Evolutionary conservation across 1,284 basidiomycete genomes (phyloP), one percentile per base, ranked within the genome.

Genomic region (Tylopilus sp.): DNA sequence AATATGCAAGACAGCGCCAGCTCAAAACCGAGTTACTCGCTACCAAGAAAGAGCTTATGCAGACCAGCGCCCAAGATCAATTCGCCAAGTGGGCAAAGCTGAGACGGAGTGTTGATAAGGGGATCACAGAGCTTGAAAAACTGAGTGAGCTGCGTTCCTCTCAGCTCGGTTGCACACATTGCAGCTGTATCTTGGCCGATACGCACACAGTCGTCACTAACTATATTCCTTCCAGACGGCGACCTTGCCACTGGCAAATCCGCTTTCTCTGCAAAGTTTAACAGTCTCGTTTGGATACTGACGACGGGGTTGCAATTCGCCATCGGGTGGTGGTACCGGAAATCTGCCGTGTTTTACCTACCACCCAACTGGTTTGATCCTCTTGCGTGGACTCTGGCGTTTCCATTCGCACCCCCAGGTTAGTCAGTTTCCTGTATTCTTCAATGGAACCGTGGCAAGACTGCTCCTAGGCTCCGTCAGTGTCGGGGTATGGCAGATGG

Each of bases 31-130:
- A 89, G 53, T 81, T 97, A 21, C 74, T 96, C 35, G 67, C 74
- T 28, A 86, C 83, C 44, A 95, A 96, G 72, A 81, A 89, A 33
- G 90, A 97, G 66, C 80, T 99, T 9, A 71, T 87, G 51, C 83
- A 86, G 62, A 99, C 95, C 26, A 93, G 89, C 59, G 90, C 92
- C 12, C 96, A 99, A 67, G 96, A 98, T 65, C 89, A 99, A 66
- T 99, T 99, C 68, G 91, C 95, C 15, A 98, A 94, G 72, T 99
- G 97, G 97, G 96, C 96, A 38, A 96, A 94, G 73, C 72, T 99
- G 60, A 75, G 90, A 60, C 73, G 97, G 55, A 90, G 81, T 57
- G 84, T 97, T 29, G 97, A 99, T 72, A 97, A 97, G 70, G 89
- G 88, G 6, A 68, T 97, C n/a, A 81, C 82, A 26, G 92, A 98